A percentile compares a stretch with the other conserved stretches of the same genome.
Evolutionary conservation across 169 alveolate species (phyloP).

Genomic region (Eimeria sp.): DNA sequence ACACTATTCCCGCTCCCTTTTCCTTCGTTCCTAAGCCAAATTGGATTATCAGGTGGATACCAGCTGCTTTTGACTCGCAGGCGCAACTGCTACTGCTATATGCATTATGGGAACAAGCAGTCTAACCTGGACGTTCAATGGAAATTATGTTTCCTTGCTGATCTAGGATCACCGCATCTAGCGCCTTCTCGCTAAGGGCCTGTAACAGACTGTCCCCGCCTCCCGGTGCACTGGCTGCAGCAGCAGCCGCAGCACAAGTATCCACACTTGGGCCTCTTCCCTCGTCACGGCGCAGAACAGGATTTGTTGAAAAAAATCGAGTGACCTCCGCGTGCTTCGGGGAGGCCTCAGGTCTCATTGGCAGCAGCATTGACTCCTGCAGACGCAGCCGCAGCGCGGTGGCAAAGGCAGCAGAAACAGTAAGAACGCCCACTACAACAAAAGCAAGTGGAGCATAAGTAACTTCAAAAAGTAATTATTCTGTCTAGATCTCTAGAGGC

Average conservation of each 20-base stretch:
- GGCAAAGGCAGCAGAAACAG: neutral
- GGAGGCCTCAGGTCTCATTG: slow-evolving; percentile 71
- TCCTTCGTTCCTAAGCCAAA: neutral
- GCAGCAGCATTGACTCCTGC: slow-evolving; percentile 69
- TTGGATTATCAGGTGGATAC: neutral
- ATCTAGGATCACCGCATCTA: slow-evolving; percentile 70
- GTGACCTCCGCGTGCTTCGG: slow-evolving; percentile 62
- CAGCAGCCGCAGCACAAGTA: slow-evolving; percentile 50
- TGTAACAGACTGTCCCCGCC: slow-evolving; percentile 37
- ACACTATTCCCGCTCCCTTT: neutral
- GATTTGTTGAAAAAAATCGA: slow-evolving; percentile 70
- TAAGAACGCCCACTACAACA: neutral
- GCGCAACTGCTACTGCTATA: neutral
- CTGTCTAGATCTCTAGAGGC: neutral
- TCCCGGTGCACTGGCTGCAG: slow-evolving; percentile 59
- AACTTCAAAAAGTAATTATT: neutral
- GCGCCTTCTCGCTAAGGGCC: slow-evolving; percentile 56
- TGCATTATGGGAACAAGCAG: neutral
- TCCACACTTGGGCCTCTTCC: neutral
- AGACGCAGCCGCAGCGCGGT: neutral
- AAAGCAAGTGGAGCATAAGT: neutral
- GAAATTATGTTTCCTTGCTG: slow-evolving; percentile 78
- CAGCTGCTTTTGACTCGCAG: neutral
- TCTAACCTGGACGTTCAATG: slow-evolving; percentile 80
- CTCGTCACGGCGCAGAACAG: slow-evolving; percentile 48